Percentiles rank a stretch among this genome's conserved stretches.
Evolutionary conservation across 2,329 filamentous ascomycete genomes (phyloP).

Genomic region (Ophiostoma fasciatum): DNA sequence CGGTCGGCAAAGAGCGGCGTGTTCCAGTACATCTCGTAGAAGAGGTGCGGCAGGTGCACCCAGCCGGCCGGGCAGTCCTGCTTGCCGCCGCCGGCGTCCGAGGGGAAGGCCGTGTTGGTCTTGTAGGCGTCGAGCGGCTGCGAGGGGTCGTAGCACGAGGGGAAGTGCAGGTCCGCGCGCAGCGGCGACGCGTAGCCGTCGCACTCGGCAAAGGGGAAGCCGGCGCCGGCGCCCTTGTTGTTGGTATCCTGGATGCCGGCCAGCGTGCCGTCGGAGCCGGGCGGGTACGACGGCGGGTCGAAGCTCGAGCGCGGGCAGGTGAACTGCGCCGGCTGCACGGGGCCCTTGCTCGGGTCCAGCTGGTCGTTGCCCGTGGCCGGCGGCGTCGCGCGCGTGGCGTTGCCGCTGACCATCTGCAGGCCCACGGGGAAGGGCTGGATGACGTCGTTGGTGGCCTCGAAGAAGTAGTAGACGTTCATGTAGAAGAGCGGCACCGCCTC

Average conservation of each 20-base stretch:
- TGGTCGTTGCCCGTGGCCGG: constrained; percentile 35
- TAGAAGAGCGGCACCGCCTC: constrained; percentile 55
- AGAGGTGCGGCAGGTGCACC: constrained; percentile 41
- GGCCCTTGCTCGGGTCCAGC: constrained; percentile 35
- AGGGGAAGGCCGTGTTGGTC: constrained; percentile 53
- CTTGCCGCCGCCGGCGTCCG: constrained; percentile 26
- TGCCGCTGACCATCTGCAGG: constrained; percentile 56
- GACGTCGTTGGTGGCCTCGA: constrained; percentile 48
- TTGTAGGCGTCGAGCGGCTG: constrained; percentile 43
- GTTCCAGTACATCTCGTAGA: constrained; percentile 47
- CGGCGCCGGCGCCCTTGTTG: constrained; percentile 41
- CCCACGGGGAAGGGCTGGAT: constrained; percentile 56
- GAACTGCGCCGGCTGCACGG: constrained; percentile 40
- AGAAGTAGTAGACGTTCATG: constrained; percentile 66
- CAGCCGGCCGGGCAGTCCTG: constrained; percentile 39
- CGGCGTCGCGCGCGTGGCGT: constrained; percentile 41
- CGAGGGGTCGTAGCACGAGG: constrained; percentile 56
- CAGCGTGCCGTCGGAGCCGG: constrained; percentile 36
- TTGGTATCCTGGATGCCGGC: constrained; percentile 39
- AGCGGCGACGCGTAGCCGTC: constrained; percentile 46
- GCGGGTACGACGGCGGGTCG: constrained; percentile 36
- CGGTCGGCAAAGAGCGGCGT: constrained; percentile 35
- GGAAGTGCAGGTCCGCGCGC: constrained; percentile 55
- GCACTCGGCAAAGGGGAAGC: constrained; percentile 59
- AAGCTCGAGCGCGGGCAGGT: constrained; percentile 42